Base-by-base conservation (phyloP, 1,284 basidiomycete species). In the Cystobasidium sp. region DNA sequence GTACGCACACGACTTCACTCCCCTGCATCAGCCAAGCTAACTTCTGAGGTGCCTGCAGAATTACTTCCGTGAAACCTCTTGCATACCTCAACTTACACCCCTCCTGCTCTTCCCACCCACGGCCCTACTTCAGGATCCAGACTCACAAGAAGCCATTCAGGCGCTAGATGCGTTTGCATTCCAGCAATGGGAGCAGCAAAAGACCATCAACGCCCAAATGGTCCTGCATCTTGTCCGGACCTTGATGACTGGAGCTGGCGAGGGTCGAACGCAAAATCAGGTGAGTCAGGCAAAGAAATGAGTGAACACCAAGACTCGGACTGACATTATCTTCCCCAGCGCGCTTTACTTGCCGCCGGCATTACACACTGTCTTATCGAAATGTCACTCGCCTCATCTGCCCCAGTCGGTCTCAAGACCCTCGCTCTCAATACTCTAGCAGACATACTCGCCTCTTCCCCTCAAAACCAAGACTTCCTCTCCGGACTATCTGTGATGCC, bases 151-250 rank as follows among this genome's bases (percentile, higher is more conserved):
- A 20, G 87, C 90, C 67, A 86, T 88, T 53, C 83, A 86, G 7
- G 88, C 91, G 1, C 92, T 95, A 3, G 93, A 97, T 82, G 90
- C 92, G 75, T 99, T 98, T 82, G 91, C 94, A 0, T 85, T 98
- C 47, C 97, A 99, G 82, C 94, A 94, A 81, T 99, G 97, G 97
- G 93, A 94, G 76, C 87, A 89, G 66, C 93, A 95, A 81, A 97
- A 97, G 82, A 83, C 88, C 20, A 85, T 88, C 62, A 96, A 95
- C 80, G 89, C 90, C 1, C 86, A 87, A 0, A 83, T 94, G 20
- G 88, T 93, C 12, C 84, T 98, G 4, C 89, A 89, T 31, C 88
- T 97, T 68, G 87, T 93, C 6, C 79, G 84, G 58, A 85, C 85
- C 78, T 82, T 88, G 22, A 84, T 87, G 47, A 81, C 81, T 0